Percentiles rank a stretch among this genome's conserved stretches.
phyloP scores from a whole-genome alignment of 2,329 filamentous ascomycete species.

The Penicillium sp. region DNA sequence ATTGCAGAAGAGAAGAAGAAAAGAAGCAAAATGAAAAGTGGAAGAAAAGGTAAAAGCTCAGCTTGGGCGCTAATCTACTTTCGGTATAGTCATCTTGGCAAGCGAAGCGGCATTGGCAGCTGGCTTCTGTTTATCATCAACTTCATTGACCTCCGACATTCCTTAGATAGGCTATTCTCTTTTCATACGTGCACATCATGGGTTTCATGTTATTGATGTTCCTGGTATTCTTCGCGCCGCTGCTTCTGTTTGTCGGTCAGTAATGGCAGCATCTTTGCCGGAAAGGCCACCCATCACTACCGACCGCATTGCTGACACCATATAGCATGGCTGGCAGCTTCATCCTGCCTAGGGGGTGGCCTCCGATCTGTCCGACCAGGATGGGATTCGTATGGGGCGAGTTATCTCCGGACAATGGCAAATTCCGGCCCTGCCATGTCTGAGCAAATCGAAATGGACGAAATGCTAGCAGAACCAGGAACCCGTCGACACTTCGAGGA shows the following conservation, averaged over 20 bases:
- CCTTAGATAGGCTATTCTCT: constrained; percentile 6
- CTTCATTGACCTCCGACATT: constrained; percentile 2
- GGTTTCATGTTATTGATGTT: constrained; percentile 35
- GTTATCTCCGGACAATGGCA: constrained; percentile 56
- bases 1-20: constrained; percentile 9
- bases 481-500: constrained; percentile 27
- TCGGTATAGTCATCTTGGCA: constrained; percentile 13
- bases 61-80: constrained; percentile 15
- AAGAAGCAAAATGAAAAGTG: constrained; percentile 23
- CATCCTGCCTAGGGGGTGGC: constrained; percentile 53
- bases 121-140: constrained; percentile 1
- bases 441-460: constrained; percentile 61
- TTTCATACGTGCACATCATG: constrained; percentile 23
- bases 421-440: constrained; percentile 53
- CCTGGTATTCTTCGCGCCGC: constrained; percentile 38
- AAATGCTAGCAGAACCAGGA: constrained; percentile 51
- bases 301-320: constrained; percentile 21
- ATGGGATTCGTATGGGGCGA: constrained; percentile 51
- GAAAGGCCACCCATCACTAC: background rate
- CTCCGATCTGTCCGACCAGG: constrained; percentile 48
- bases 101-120: constrained; percentile 9
- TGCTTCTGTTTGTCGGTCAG: constrained; percentile 38
- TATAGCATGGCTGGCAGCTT: constrained; percentile 51
- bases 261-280: constrained; percentile 1
- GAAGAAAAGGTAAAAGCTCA: constrained; percentile 15